Evolutionary conservation across 768 basidiomycete species (phyloP).

Genomic region (Candolleomyces eurysporus): DNA sequence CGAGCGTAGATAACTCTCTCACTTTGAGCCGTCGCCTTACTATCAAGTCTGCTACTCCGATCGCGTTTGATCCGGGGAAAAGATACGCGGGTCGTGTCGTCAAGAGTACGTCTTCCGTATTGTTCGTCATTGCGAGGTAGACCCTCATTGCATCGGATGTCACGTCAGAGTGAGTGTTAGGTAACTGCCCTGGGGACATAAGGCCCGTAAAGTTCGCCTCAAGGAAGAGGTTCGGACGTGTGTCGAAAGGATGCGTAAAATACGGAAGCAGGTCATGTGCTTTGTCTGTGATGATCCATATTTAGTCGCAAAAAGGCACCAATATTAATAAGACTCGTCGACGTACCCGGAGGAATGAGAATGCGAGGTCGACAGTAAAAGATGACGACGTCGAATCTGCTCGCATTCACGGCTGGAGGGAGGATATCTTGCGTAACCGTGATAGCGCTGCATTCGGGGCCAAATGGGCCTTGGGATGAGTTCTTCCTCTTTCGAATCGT

Average conservation of each 20-base stretch:
- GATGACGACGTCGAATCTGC: neutral
- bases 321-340: neutral
- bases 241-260: neutral
- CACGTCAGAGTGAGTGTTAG: neutral
- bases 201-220: neutral
- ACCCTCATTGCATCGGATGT: conserved; percentile 4
- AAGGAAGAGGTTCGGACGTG: neutral
- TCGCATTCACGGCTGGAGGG: neutral
- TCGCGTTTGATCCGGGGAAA: conserved; percentile 15
- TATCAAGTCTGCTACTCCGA: conserved; percentile 7
- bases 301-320: neutral
- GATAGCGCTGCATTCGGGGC: neutral
- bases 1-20: conserved; percentile 8
- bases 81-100: conserved; percentile 13
- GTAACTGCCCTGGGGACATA: neutral
- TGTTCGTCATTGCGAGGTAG: conserved; percentile 12
- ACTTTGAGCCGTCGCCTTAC: conserved; percentile 8
- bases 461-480: neutral
- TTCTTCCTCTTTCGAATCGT: neutral
- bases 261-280: neutral
- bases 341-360: neutral
- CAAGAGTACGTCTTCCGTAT: conserved; percentile 5
- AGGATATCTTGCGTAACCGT: neutral
- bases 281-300: neutral
- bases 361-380: neutral